Base-by-base conservation (phyloP, 208 protist genomes). In the Crithidia brevicula region DNA sequence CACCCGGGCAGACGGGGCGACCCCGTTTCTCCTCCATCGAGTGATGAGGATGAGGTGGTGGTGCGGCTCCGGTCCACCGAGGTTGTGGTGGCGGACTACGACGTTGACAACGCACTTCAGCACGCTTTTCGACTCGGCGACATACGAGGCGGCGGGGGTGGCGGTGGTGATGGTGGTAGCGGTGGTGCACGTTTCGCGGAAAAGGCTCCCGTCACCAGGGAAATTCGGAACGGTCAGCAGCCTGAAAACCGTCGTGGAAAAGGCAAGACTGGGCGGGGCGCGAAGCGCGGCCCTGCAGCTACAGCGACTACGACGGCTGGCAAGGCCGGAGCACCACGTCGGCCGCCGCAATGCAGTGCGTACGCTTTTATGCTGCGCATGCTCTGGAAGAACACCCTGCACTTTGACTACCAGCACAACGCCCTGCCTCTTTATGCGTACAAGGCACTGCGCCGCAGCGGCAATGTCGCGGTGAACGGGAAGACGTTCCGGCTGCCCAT, bases 351-450 rank as follows among this genome's bases (percentile, higher is more conserved):
- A 9, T 27, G 18, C 54, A 75, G 34, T 18, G 2, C 31, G 5
- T 68, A 63, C 20, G 51, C 51, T 4, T 16, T 63, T n/a, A 77
- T 83, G 66, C 77, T 90, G 50, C 33, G 64, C 38, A 40, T 79
- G 53, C 74, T 92, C 52, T 72, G 79, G 18, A 67, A 69, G 43
- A 57, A 73, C 16, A 63, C 68, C 18, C 66, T 70, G 16, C 88
- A 79, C 8, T 74, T 78, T 52, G 85, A 88, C 71, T 64, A 91
- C n/a, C 91, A 96, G 40, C 85, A 94, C 64, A 96, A 96, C 71
- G 67, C 79, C 20, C 52, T 91, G 34, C 28, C 83, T 20, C 69
- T 79, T 5, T 52, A 56, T 15, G 84, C 88, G 62, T 72, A 88
- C 70, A 73, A 77, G 49, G 49, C 92, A 33, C 65, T 96, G 23